phyloP scores from a whole-genome alignment of 257 asterid genomes.

The Voacanga thouarsii region DNA sequence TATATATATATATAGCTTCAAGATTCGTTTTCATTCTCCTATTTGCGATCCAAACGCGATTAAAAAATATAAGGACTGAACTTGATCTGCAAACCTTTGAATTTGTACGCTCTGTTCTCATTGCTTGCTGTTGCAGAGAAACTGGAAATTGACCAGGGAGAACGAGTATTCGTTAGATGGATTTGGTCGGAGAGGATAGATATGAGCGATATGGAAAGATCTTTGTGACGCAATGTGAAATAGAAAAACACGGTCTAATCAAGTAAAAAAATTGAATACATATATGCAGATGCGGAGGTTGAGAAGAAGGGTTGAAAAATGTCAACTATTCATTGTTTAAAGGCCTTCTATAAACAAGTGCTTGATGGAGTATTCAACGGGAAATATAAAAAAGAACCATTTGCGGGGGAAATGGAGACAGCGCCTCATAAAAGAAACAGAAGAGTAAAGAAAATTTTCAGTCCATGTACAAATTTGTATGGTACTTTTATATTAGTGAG shows the following conservation, averaged over 20 bases:
- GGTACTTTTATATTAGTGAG: conserved; percentile 6
- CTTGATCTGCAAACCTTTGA: conserved; percentile 37
- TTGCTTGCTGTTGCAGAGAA: conserved; percentile 30
- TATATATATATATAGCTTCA: not conserved
- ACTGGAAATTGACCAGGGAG: conserved; percentile 18
- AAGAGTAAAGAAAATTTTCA: conserved; percentile 24
- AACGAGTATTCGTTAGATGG: conserved; percentile 10
- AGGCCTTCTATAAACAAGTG: conserved; percentile 26
- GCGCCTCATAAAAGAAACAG: conserved; percentile 29
- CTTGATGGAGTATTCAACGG: conserved; percentile 23
- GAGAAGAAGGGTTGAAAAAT: conserved; percentile 14
- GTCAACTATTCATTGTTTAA: conserved; percentile 31
- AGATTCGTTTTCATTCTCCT: not conserved
- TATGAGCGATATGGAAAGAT: conserved; percentile 17
- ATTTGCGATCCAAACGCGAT: not conserved
- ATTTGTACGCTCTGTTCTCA: conserved; percentile 45
- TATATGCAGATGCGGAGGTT: conserved; percentile 8
- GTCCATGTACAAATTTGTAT: not conserved
- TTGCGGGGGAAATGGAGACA: conserved; percentile 64
- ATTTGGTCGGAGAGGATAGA: conserved; percentile 12
- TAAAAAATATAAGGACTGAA: not conserved
- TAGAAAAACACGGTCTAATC: conserved; percentile 6
- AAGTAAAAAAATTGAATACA: conserved; percentile 1
- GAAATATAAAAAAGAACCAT: conserved; percentile 37
- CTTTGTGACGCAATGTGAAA: conserved; percentile 6